Evolutionary conservation across 2,329 filamentous ascomycete genomes (phyloP).

Genomic region (Colletotrichum sp.): DNA sequence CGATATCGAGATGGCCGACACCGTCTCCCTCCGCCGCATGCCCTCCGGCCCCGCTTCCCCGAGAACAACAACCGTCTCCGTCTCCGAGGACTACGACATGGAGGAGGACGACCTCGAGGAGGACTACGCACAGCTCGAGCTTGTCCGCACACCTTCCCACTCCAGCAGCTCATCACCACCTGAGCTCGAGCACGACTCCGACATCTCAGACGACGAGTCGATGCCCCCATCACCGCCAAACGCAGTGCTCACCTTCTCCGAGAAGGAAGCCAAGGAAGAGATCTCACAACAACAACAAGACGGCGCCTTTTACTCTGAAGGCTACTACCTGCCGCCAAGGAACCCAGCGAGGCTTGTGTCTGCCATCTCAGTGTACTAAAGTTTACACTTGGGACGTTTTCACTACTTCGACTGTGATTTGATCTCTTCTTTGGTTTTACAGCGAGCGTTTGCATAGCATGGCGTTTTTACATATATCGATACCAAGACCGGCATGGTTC

Average conservation of each 20-base stretch:
- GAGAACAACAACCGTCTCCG: conserved; percentile 34
- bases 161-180: conserved; percentile 62
- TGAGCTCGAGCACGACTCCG: conserved; percentile 72
- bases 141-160: conserved; percentile 74
- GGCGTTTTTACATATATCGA: conserved; percentile 31
- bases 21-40: conserved; percentile 51
- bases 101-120: conserved; percentile 64
- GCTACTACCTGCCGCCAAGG: conserved; percentile 58
- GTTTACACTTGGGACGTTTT: background rate
- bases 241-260: conserved; percentile 62
- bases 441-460: conserved; percentile 28
- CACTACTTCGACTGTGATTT: conserved; percentile 20
- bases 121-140: conserved; percentile 68
- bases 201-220: conserved; percentile 74
- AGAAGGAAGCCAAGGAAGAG: conserved; percentile 56
- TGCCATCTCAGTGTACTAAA: conserved; percentile 62
- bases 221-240: conserved; percentile 75
- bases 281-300: conserved; percentile 42
- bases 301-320: conserved; percentile 53
- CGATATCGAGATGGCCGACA: conserved; percentile 61
- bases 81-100: conserved; percentile 49
- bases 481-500: conserved; percentile 24
- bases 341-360: conserved; percentile 57
- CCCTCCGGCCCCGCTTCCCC: conserved; percentile 35
- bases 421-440: conserved; percentile 16